Evolutionary conservation across 257 asterid genomes (phyloP).

Genomic region (Linaria vulgaris): DNA sequence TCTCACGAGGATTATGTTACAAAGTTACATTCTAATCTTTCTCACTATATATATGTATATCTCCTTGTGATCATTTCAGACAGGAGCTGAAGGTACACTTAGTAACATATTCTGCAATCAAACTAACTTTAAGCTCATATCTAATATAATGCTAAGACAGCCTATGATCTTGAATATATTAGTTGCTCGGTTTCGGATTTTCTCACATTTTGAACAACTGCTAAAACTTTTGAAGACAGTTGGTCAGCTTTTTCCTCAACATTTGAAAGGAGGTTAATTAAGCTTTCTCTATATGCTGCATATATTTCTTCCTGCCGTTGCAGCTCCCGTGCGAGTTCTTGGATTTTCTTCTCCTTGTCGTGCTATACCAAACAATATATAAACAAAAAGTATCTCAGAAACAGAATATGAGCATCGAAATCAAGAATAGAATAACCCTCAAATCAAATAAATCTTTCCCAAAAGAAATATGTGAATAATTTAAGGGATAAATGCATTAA

Average conservation of each 20-base stretch:
- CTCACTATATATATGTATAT: not conserved
- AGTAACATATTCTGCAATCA: not conserved
- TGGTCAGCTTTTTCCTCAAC: conserved; percentile 43
- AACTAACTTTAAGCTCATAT: conserved; percentile 9
- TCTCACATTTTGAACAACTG: conserved; percentile 44
- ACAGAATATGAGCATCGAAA: not conserved
- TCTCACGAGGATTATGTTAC: not conserved
- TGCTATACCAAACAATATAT: conserved; percentile 24
- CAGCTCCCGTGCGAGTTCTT: conserved; percentile 52
- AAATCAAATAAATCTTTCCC: not conserved
- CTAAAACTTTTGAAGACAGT: conserved; percentile 47
- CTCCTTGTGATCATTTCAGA: conserved; percentile 5
- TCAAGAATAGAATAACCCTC: not conserved
- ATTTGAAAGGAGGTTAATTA: conserved; percentile 37
- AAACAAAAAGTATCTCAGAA: conserved; percentile 9
- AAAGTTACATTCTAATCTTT: not conserved
- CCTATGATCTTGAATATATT: conserved; percentile 2
- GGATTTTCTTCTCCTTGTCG: conserved; percentile 58
- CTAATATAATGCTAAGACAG: not conserved
- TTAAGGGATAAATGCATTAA: too few relatives aligned
- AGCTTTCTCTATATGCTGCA: conserved; percentile 38
- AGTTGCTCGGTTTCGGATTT: conserved; percentile 48
- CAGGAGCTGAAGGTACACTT: not conserved
- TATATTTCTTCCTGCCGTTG: conserved; percentile 54
- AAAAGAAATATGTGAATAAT: not conserved